A percentile compares a stretch with the other conserved stretches of the same genome.
phyloP scores from a whole-genome alignment of 129 eudicot species.

The Lactuca saligna region DNA sequence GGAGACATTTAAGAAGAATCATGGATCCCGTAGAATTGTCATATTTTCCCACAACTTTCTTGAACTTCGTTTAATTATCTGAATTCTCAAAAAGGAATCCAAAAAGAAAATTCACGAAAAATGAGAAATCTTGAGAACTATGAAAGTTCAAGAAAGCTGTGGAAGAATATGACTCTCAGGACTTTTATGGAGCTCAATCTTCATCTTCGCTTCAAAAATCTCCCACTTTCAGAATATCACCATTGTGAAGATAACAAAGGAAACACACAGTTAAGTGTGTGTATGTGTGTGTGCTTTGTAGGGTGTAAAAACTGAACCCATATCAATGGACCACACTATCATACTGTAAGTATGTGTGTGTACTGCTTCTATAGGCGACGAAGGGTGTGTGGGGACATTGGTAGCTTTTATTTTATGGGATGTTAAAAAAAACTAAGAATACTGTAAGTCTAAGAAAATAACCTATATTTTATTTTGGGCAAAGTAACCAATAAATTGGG shows the following conservation, averaged over 20 bases:
- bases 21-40: conserved; percentile 21
- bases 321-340: conserved; percentile 33
- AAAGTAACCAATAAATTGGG: too few species aligned
- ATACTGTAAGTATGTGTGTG: conserved; percentile 8
- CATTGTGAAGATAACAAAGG: conserved; percentile 17
- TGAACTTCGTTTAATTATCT: conserved; percentile 13
- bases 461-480: too few species aligned
- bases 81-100: neutral
- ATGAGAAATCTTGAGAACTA: neutral
- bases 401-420: neutral
- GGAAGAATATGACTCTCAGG: conserved; percentile 47
- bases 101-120: neutral
- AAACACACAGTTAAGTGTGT: neutral
- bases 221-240: conserved; percentile 3
- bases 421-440: too few species aligned
- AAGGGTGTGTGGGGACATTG: conserved; percentile 8
- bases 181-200: conserved; percentile 3
- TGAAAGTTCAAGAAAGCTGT: conserved; percentile 77
- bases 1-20: conserved; percentile 10
- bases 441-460: too few species aligned
- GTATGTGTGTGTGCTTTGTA: neutral
- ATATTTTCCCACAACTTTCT: conserved; percentile 31
- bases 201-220: conserved; percentile 7
- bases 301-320: conserved; percentile 18
- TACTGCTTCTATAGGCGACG: conserved; percentile 4